A percentile compares a stretch with the other conserved stretches of the same genome.
These are phyloP conservation scores for Coemansia sp. DNA, from an alignment of 192 early-diverging fungal species.

Conservation along the genomic window DNA sequence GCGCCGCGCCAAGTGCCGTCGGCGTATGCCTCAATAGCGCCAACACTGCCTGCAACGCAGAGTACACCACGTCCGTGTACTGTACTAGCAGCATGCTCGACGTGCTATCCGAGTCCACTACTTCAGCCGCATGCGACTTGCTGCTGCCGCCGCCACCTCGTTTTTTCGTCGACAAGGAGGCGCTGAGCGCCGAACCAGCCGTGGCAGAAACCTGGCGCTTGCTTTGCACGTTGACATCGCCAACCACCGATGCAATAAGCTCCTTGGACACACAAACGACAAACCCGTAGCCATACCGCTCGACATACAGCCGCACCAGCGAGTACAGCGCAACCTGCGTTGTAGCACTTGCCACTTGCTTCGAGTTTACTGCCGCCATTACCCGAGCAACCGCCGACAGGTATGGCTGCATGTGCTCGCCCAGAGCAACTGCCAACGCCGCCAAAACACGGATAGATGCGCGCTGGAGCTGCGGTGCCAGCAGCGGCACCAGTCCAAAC, in stretches of 20 bases:
- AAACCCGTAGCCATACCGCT: slow-evolving; percentile 40
- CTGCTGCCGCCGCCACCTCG: slow-evolving; percentile 19
- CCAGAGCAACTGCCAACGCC: slow-evolving; percentile 23
- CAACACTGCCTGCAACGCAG: slow-evolving; percentile 11
- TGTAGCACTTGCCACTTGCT: slow-evolving; percentile 15
- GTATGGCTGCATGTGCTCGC: slow-evolving; percentile 33
- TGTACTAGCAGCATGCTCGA: slow-evolving; percentile 7
- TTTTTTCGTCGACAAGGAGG: slow-evolving; percentile 18
- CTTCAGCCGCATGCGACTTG: slow-evolving; percentile 6
- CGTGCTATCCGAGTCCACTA: not conserved
- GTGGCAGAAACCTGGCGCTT: not conserved
- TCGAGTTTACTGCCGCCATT: slow-evolving; percentile 20
- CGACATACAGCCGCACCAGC: slow-evolving; percentile 33
- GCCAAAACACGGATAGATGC: slow-evolving; percentile 41
- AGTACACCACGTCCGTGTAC: slow-evolving; percentile 27
- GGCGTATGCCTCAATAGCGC: slow-evolving; percentile 31
- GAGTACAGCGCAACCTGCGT: slow-evolving; percentile 28
- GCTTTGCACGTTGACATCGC: slow-evolving; percentile 18
- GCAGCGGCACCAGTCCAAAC: slow-evolving; percentile 26
- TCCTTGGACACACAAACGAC: slow-evolving; percentile 32
- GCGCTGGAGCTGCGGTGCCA: slow-evolving; percentile 38
- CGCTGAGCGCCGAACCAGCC: not conserved
- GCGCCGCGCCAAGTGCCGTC: slow-evolving; percentile 11
- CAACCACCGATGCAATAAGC: slow-evolving; percentile 17
- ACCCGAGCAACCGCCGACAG: slow-evolving; percentile 30